Percentiles rank a stretch among this genome's conserved stretches.
Conservation (phyloP, 192 early-diverging fungal species). For the Tieghemiomyces parasiticus region DNA sequence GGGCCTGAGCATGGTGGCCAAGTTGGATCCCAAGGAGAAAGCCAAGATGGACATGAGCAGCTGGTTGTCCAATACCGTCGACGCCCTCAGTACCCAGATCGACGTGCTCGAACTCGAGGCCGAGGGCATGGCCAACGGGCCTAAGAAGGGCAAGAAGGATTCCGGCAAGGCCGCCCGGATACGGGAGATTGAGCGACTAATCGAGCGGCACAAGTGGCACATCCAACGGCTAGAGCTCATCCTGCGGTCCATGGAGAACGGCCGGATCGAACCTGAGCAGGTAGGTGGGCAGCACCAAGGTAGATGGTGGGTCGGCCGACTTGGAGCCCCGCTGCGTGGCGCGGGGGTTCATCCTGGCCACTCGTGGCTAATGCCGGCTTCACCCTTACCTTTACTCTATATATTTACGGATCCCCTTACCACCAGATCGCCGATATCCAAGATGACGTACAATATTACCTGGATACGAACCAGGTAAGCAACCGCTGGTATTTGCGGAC, state of each 20-base stretch:
- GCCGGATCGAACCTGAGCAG: slow-evolving; percentile 70
- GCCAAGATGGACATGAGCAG: slow-evolving; percentile 75
- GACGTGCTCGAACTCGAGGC: slow-evolving; percentile 86
- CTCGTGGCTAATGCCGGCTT: too few relatives aligned
- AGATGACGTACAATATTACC: slow-evolving; percentile 87
- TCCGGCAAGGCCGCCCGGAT: slow-evolving; percentile 56
- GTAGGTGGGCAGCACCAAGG: too few relatives aligned
- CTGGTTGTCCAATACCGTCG: slow-evolving; percentile 73
- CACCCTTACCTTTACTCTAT: too few relatives aligned
- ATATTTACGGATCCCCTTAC: too few relatives aligned
- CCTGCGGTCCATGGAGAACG: slow-evolving; percentile 86
- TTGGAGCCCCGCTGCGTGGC: too few relatives aligned
- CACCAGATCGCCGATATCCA: slow-evolving; percentile 57
- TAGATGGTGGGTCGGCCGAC: too few relatives aligned
- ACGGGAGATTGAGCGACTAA: slow-evolving; percentile 46
- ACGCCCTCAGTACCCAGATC: slow-evolving; percentile 73
- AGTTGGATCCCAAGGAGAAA: slow-evolving; percentile 87
- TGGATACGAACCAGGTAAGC: slow-evolving; percentile 79
- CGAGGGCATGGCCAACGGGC: slow-evolving; percentile 47
- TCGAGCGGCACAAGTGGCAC: slow-evolving; percentile 88
- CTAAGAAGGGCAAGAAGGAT: slow-evolving; percentile 73
- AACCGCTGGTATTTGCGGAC: too few relatives aligned
- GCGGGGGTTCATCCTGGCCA: too few relatives aligned
- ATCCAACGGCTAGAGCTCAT: slow-evolving; percentile 82
- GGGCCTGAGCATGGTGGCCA: slow-evolving; percentile 60